Conservation (phyloP, 2,329 filamentous ascomycete genomes). For the Torrubiella hemipterigena region DNA sequence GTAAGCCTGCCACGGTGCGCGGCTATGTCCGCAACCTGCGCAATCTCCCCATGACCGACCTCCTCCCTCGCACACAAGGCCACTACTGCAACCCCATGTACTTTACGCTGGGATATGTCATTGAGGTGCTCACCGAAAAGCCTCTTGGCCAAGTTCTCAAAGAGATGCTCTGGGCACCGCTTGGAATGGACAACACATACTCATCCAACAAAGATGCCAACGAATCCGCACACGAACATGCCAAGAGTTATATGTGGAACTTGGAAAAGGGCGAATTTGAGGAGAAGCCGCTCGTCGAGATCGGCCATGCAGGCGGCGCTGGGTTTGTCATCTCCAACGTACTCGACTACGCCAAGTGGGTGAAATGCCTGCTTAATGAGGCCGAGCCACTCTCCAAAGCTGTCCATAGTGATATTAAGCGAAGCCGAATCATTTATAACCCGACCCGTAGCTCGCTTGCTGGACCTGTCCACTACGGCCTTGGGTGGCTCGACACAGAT, state of each 20-base stretch:
- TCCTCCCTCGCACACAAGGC: constrained; percentile 25
- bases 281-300: constrained; percentile 11
- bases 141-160: constrained; percentile 22
- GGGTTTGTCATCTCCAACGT: constrained; percentile 27
- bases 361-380: constrained; percentile 25
- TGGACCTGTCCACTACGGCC: constrained; percentile 7
- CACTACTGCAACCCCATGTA: constrained; percentile 36
- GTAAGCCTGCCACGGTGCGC: constrained; percentile 14
- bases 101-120: constrained; percentile 22
- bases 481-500: constrained; percentile 8
- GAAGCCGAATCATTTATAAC: constrained; percentile 1
- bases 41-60: constrained; percentile 22
- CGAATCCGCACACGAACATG: constrained; percentile 13
- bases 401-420: constrained; percentile 1
- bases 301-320: constrained; percentile 17
- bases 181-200: constrained; percentile 27
- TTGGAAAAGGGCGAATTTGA: constrained; percentile 9
- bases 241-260: constrained; percentile 6
- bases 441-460: background rate
- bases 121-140: constrained; percentile 20
- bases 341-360: constrained; percentile 34
- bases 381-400: background rate
- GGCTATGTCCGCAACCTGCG: constrained; percentile 24
- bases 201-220: constrained; percentile 8
- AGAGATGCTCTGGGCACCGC: constrained; percentile 22